Percentiles rank a stretch among this genome's conserved stretches.
phyloP scores from a whole-genome alignment of 2,329 filamentous ascomycete genomes.

The Apiospora rasikravindrae region DNA sequence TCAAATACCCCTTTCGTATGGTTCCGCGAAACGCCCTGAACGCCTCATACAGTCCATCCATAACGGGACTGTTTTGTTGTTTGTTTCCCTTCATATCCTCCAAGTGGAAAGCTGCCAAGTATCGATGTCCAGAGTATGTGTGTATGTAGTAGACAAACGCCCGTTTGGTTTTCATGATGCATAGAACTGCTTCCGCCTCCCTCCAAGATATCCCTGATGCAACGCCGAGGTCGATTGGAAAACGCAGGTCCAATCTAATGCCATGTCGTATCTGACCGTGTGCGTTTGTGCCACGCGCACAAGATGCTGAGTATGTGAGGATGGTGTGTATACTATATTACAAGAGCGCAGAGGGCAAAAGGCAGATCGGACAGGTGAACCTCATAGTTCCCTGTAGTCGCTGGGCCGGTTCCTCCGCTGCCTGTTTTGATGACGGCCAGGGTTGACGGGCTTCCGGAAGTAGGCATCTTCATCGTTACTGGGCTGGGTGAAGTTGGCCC shows the following conservation, averaged over 20 bases:
- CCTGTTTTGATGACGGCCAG: slow-evolving; percentile 84
- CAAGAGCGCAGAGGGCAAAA: not conserved
- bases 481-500: slow-evolving; percentile 51
- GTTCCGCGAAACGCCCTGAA: not conserved
- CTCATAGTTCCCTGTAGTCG: slow-evolving; percentile 84
- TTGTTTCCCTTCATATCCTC: not conserved
- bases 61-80: slow-evolving; percentile 4
- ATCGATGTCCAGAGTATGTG: slow-evolving; percentile 1
- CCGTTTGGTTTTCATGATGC: slow-evolving; percentile 1
- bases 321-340: slow-evolving; percentile 8
- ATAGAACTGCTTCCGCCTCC: not conserved
- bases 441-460: slow-evolving; percentile 94
- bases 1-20: not conserved
- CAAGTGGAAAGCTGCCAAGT: not conserved
- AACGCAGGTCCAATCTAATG: slow-evolving; percentile 13
- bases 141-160: not conserved
- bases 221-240: slow-evolving; percentile 15
- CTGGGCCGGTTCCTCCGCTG: slow-evolving; percentile 81
- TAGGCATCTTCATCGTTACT: slow-evolving; percentile 87
- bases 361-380: not conserved
- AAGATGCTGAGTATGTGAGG: not conserved
- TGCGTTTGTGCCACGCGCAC: not conserved
- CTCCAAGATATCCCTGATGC: slow-evolving; percentile 2
- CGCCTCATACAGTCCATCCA: slow-evolving; percentile 8
- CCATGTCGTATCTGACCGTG: not conserved